Conservation (phyloP, 495 filamentous ascomycete species). For the Tuber indicum region DNA sequence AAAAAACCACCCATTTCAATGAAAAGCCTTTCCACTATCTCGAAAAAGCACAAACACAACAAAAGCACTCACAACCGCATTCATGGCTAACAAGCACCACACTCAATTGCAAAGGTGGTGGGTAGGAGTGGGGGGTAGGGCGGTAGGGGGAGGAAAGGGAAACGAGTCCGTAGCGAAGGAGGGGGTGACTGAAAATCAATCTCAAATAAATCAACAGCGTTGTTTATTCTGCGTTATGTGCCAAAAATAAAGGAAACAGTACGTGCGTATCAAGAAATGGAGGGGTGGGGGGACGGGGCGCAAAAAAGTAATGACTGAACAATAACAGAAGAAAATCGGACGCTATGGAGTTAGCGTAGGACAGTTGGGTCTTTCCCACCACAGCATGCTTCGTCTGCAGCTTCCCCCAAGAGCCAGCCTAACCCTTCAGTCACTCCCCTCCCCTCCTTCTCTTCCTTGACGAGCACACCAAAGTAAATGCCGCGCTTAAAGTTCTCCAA, state of each 20-base stretch:
- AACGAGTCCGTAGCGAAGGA: slow-evolving; percentile 11
- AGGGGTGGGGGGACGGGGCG: slow-evolving; percentile 32
- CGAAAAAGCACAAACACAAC: slow-evolving; percentile 8
- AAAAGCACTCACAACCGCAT: background rate
- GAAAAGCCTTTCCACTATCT: background rate
- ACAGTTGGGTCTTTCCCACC: slow-evolving; percentile 17
- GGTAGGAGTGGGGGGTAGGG: slow-evolving; percentile 2
- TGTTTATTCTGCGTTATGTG: slow-evolving; percentile 35
- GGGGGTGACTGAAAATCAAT: slow-evolving; percentile 21
- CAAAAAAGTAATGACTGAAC: slow-evolving; percentile 32
- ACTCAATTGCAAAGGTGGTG: slow-evolving; percentile 1
- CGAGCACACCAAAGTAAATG: slow-evolving; percentile 36
- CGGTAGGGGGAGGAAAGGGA: slow-evolving; percentile 1
- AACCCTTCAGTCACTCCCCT: slow-evolving; percentile 10
- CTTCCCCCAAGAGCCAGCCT: slow-evolving; percentile 24
- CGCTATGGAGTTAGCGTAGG: slow-evolving; percentile 29
- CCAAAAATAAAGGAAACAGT: slow-evolving; percentile 30
- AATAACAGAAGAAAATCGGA: slow-evolving; percentile 29
- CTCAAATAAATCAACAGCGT: slow-evolving; percentile 20
- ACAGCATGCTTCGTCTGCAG: slow-evolving; percentile 31
- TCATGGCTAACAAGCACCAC: slow-evolving; percentile 1
- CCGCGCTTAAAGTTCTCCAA: slow-evolving; percentile 38
- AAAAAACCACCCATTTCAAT: slow-evolving; percentile 8
- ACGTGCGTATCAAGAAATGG: slow-evolving; percentile 30
- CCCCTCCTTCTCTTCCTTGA: slow-evolving; percentile 14